phyloP scores from a whole-genome alignment of 768 basidiomycete genomes.

The Amanita rubescens region DNA sequence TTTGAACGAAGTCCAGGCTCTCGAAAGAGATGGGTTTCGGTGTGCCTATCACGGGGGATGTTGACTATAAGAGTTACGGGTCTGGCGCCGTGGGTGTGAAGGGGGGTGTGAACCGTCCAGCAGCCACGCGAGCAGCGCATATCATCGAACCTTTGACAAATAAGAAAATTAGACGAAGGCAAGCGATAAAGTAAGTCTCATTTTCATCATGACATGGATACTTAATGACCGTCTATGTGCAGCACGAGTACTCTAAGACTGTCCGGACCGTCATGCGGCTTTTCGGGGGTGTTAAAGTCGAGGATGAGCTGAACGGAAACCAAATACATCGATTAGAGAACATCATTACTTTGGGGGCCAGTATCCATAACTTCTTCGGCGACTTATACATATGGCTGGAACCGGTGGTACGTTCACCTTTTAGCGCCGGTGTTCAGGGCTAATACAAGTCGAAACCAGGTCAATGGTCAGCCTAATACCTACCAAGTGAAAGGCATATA shows the following conservation, averaged over 20 bases:
- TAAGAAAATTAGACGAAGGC: background rate
- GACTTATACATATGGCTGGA: background rate
- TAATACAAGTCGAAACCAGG: background rate
- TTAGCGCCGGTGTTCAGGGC: background rate
- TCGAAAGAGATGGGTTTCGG: background rate
- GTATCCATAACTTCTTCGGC: constrained; percentile 19
- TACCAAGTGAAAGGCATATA: background rate
- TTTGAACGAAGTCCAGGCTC: background rate
- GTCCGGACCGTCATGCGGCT: background rate
- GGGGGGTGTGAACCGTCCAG: no score
- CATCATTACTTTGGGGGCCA: constrained; percentile 20
- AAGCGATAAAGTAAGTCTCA: background rate
- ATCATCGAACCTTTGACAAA: background rate
- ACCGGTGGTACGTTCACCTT: background rate
- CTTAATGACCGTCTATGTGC: background rate
- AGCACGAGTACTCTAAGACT: background rate
- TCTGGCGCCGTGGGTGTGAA: background rate
- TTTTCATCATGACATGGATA: background rate
- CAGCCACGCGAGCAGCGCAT: background rate
- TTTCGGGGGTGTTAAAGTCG: background rate
- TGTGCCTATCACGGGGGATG: background rate
- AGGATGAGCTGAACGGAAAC: constrained; percentile 19
- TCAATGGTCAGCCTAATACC: background rate
- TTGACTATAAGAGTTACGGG: background rate
- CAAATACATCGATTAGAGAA: constrained; percentile 25